Conservation (phyloP, 2,329 filamentous ascomycete genomes). For the Paradendryphiella salina region DNA sequence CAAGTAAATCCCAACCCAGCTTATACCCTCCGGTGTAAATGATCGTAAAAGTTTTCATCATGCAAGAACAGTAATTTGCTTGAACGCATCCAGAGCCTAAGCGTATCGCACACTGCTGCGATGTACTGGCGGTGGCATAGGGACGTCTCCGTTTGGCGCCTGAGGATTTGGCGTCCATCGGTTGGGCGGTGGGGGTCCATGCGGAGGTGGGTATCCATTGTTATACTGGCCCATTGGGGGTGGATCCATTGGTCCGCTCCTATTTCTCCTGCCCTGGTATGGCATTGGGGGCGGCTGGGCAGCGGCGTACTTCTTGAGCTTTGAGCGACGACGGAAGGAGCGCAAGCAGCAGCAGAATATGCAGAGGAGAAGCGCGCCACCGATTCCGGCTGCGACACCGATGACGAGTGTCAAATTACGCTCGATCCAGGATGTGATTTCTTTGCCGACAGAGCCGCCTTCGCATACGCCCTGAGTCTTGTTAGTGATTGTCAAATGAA, state of each 20-base stretch:
- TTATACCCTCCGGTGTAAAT: conserved; percentile 1
- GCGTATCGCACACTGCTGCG: conserved; percentile 22
- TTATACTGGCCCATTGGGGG: conserved; percentile 10
- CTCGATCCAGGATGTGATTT: conserved; percentile 75
- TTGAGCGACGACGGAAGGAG: conserved; percentile 49
- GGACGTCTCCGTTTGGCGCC: conserved; percentile 9
- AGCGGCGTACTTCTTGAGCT: conserved; percentile 24
- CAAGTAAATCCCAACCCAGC: conserved; percentile 1
- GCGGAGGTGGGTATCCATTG: conserved; percentile 4
- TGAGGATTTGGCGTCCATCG: conserved; percentile 4
- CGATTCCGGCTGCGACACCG: conserved; percentile 71
- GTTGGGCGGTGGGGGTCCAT: conserved; percentile 1
- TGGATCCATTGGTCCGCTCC: neutral
- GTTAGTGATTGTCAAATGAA: conserved; percentile 8
- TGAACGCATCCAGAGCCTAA: conserved; percentile 3
- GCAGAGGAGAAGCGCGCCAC: conserved; percentile 66
- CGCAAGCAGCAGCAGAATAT: conserved; percentile 68
- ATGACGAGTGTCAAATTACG: conserved; percentile 81
- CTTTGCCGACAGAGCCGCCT: conserved; percentile 68
- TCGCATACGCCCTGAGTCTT: conserved; percentile 66
- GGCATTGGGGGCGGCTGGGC: conserved; percentile 12
- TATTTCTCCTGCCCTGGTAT: conserved; percentile 5
- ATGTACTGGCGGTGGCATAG: conserved; percentile 20
- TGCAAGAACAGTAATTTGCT: neutral
- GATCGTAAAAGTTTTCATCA: conserved; percentile 3